phyloP scores from a whole-genome alignment of 163 green algal genomes.

The Prototheca stagnorum region DNA sequence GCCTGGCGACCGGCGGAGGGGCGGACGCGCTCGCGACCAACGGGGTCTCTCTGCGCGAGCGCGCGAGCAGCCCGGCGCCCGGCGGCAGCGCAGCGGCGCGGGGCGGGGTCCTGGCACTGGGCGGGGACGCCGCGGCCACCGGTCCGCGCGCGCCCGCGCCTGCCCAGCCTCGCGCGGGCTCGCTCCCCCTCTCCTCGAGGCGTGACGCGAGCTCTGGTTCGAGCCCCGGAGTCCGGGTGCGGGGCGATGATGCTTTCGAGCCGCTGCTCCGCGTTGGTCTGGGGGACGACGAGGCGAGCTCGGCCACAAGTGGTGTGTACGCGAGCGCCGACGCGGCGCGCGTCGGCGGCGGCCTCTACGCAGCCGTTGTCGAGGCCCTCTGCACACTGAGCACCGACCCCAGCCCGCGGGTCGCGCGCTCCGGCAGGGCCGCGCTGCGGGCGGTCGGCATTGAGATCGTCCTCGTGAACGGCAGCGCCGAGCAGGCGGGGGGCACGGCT shows the following conservation, averaged over 20 bases:
- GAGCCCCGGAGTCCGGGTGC: constrained; percentile 10
- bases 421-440: constrained; percentile 15
- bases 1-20: too few species aligned
- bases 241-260: constrained; percentile 11
- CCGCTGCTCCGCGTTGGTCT: constrained; percentile 15
- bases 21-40: too few species aligned
- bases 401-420: constrained; percentile 12
- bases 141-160: too few species aligned
- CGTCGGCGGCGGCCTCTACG: constrained; percentile 24
- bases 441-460: constrained; percentile 25
- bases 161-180: too few species aligned
- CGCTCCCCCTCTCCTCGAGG: too few species aligned
- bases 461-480: constrained; percentile 1
- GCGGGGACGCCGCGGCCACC: too few species aligned
- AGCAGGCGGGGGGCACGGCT: not conserved
- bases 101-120: too few species aligned
- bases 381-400: constrained; percentile 32
- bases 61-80: too few species aligned
- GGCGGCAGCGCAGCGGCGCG: too few species aligned
- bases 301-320: constrained; percentile 18
- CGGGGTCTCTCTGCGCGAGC: too few species aligned
- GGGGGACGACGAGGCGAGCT: not conserved
- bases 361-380: constrained; percentile 13
- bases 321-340: constrained; percentile 27
- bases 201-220: too few species aligned